A percentile compares a stretch with the other conserved stretches of the same genome.
Evolutionary conservation across 148 eudicot species (phyloP).

Genomic region (Suaeda aralocaspica): DNA sequence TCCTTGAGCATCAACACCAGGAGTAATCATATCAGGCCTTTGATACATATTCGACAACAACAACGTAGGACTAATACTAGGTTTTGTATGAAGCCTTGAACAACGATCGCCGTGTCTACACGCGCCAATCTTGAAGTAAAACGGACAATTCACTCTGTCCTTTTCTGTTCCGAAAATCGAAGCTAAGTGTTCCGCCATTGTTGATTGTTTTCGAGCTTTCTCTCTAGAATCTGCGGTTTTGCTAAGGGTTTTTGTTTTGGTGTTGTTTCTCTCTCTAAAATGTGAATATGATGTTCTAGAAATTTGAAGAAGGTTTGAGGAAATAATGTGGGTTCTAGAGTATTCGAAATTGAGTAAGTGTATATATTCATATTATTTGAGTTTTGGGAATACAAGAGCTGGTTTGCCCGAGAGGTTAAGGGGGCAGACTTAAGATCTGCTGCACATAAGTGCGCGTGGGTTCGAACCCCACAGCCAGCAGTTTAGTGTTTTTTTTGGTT

Average conservation of each 20-base stretch:
- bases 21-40: conserved; percentile 71
- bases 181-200: conserved; percentile 69
- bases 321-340: not conserved
- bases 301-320: not conserved
- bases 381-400: conserved; percentile 29
- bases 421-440: conserved; percentile 99
- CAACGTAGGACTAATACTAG: conserved; percentile 59
- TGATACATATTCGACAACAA: conserved; percentile 68
- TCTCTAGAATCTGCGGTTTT: not conserved
- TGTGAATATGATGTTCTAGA: too few species aligned
- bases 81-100: conserved; percentile 64
- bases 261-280: not conserved
- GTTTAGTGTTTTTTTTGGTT: too few species aligned
- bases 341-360: not conserved
- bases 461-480: conserved; percentile 99
- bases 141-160: conserved; percentile 68
- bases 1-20: conserved; percentile 66
- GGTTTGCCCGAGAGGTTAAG: conserved; percentile 99
- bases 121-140: conserved; percentile 78
- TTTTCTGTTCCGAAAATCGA: conserved; percentile 70
- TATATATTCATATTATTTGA: not conserved
- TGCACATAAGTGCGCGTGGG: conserved; percentile 99
- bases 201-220: conserved; percentile 11
- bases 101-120: conserved; percentile 73
- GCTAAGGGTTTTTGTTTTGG: not conserved